Conservation (phyloP, 306 rosid species). For the Medicago arabica region DNA sequence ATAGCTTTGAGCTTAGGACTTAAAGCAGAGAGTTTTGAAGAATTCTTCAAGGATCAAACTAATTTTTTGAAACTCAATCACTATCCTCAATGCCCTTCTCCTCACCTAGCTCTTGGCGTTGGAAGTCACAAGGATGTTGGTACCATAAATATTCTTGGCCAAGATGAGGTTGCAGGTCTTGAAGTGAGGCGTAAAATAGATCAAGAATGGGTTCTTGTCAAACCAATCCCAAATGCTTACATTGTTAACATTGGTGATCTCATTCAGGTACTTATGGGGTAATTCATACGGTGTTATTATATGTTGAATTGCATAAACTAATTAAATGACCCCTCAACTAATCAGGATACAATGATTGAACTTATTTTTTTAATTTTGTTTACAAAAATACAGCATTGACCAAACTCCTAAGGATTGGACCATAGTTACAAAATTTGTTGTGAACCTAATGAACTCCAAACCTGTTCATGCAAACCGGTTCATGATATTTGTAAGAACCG, state of each 20-base stretch:
- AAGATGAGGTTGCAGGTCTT: conserved; percentile 70
- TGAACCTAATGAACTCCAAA: too few species aligned
- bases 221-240: conserved; percentile 59
- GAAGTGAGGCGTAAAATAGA: conserved; percentile 55
- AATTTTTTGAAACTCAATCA: conserved; percentile 52
- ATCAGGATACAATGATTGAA: too few species aligned
- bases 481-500: too few species aligned
- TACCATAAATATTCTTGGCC: conserved; percentile 66
- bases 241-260: conserved; percentile 69
- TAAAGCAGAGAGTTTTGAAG: conserved; percentile 45
- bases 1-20: conserved; percentile 49
- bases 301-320: too few species aligned
- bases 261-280: conserved; percentile 52
- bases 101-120: conserved; percentile 73
- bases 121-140: conserved; percentile 74
- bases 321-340: too few species aligned
- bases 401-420: too few species aligned
- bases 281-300: too few species aligned
- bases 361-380: too few species aligned
- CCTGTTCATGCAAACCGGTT: too few species aligned
- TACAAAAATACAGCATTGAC: too few species aligned
- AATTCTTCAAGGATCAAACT: conserved; percentile 53
- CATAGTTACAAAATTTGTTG: too few species aligned
- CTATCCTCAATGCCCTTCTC: conserved; percentile 71
- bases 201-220: conserved; percentile 61